Evolutionary conservation across 2,329 filamentous ascomycete genomes (phyloP).

Genomic region (Claviceps sp.): DNA sequence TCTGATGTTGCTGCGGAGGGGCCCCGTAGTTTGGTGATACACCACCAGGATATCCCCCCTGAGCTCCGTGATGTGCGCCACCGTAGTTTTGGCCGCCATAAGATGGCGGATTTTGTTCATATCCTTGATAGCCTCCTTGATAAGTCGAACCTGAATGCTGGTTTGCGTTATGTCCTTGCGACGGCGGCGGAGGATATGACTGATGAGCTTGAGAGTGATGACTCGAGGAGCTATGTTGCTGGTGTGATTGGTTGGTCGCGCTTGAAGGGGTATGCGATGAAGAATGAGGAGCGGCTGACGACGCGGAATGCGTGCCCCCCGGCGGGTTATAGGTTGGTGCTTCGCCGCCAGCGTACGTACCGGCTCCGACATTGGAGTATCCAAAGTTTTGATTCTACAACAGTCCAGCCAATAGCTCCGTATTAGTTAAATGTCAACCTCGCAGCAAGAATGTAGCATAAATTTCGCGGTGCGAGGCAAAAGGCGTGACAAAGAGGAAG

Average conservation of each 20-base stretch:
- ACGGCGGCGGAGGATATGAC: conserved; percentile 11
- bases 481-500: neutral
- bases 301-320: conserved; percentile 15
- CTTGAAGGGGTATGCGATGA: conserved; percentile 12
- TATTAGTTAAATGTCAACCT: conserved; percentile 6
- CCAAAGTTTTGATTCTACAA: conserved; percentile 44
- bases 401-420: neutral
- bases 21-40: conserved; percentile 10
- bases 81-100: conserved; percentile 12
- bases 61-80: conserved; percentile 12
- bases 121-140: conserved; percentile 4
- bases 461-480: neutral
- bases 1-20: conserved; percentile 8
- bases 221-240: conserved; percentile 12
- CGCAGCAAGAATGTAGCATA: neutral
- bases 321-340: conserved; percentile 37
- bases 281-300: conserved; percentile 9
- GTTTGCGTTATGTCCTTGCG: conserved; percentile 9
- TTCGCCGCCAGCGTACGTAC: conserved; percentile 46
- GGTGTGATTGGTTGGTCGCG: conserved; percentile 15
- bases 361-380: conserved; percentile 42
- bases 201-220: conserved; percentile 10
- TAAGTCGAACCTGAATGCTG: conserved; percentile 8
- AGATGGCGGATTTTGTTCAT: conserved; percentile 7
- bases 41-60: conserved; percentile 11